Evolutionary conservation across 345 rosid genomes (phyloP).

Genomic region (Eucalyptus paniculata): DNA sequence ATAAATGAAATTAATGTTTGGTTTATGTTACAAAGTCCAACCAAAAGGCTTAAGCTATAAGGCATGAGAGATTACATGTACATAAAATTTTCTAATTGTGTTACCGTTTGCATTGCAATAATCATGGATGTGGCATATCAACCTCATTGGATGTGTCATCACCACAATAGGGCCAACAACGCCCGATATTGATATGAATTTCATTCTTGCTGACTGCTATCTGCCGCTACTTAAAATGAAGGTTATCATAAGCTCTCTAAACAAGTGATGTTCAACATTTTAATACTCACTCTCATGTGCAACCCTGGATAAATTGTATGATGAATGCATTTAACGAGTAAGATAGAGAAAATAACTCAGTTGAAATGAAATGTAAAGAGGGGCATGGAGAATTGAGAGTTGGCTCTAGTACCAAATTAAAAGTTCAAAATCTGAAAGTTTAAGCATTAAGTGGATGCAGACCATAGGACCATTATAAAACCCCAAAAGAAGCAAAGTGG

Average conservation of each 20-base stretch:
- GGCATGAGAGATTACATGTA: neutral
- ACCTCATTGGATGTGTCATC: too few species aligned
- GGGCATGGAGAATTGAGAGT: neutral
- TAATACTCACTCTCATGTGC: neutral
- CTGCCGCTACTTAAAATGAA: fast-evolving
- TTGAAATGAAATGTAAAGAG: fast-evolving
- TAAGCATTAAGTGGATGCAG: neutral
- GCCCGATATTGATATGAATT: too few species aligned
- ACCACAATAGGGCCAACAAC: too few species aligned
- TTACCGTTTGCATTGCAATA: too few species aligned
- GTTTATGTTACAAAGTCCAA: neutral
- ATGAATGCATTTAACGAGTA: fast-evolving
- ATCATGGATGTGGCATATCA: too few species aligned
- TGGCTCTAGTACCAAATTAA: neutral
- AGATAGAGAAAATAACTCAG: neutral
- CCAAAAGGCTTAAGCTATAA: neutral
- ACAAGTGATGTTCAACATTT: neutral
- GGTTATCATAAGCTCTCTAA: neutral
- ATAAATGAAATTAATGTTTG: neutral
- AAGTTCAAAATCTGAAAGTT: neutral
- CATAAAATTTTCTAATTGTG: fast-evolving
- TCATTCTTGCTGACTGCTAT: too few species aligned
- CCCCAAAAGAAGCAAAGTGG: neutral
- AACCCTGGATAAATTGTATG: neutral
- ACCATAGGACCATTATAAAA: neutral